phyloP scores from a whole-genome alignment of 1,284 basidiomycete species.

The Papiliotrema laurentii region DNA sequence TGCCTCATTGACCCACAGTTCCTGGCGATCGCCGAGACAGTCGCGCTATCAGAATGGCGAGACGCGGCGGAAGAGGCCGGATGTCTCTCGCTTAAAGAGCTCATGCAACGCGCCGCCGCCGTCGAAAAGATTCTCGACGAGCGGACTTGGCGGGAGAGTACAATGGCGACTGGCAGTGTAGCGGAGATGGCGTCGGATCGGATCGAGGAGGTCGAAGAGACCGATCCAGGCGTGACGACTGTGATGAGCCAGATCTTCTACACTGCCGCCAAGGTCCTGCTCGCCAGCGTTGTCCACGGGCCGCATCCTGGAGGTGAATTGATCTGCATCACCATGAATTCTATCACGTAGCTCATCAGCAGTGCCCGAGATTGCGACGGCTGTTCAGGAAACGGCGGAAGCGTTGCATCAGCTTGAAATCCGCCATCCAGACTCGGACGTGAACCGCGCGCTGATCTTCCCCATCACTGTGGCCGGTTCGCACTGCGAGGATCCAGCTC shows the following conservation, averaged over 20 bases:
- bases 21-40: constrained; percentile 69
- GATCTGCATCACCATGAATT: not conserved
- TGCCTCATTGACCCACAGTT: constrained; percentile 51
- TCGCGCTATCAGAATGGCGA: constrained; percentile 65
- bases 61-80: constrained; percentile 43
- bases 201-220: not conserved
- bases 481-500: constrained; percentile 12
- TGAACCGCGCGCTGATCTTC: constrained; percentile 64
- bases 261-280: constrained; percentile 17
- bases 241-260: constrained; percentile 20
- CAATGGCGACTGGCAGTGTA: constrained; percentile 5
- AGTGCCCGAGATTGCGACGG: constrained; percentile 22
- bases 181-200: too few species aligned
- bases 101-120: constrained; percentile 54
- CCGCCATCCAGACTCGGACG: constrained; percentile 46
- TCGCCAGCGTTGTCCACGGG: constrained; percentile 22
- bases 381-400: constrained; percentile 49
- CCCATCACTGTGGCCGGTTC: constrained; percentile 24
- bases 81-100: constrained; percentile 50
- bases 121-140: constrained; percentile 53
- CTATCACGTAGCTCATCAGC: not conserved
- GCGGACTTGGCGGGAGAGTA: constrained; percentile 18
- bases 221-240: not conserved
- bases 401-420: constrained; percentile 50
- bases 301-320: constrained; percentile 17